These are phyloP conservation scores for Plenodomus biglobosus DNA, from an alignment of 2,329 filamentous ascomycete species.

Conservation along the genomic window DNA sequence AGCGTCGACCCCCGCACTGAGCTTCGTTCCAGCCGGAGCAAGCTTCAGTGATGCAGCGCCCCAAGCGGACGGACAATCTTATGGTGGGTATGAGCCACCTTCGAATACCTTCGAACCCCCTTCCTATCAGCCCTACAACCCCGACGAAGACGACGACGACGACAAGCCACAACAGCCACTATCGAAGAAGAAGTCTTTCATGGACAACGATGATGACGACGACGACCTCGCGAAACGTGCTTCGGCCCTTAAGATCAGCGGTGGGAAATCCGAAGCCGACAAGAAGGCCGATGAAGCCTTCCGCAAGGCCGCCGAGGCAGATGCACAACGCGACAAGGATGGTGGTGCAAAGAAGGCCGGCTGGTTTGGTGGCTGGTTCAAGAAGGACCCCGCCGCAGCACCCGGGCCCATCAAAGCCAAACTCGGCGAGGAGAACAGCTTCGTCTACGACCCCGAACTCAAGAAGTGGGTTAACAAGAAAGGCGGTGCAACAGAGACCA, in stretches of 20 bases:
- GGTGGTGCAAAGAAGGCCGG: constrained; percentile 62
- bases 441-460: constrained; percentile 92
- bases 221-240: constrained; percentile 60
- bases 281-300: constrained; percentile 83
- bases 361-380: constrained; percentile 85
- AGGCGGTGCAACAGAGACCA: constrained; percentile 62
- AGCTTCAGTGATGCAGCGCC: constrained; percentile 26
- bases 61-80: constrained; percentile 12
- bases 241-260: constrained; percentile 50
- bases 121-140: constrained; percentile 52
- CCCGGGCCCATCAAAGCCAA: constrained; percentile 82
- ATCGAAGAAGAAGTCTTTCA: constrained; percentile 70
- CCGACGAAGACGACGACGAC: constrained; percentile 55
- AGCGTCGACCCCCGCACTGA: constrained; percentile 24
- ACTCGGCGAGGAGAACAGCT: constrained; percentile 87
- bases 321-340: constrained; percentile 60
- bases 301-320: constrained; percentile 74
- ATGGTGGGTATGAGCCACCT: constrained; percentile 39
- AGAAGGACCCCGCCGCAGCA: constrained; percentile 66
- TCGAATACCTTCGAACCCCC: constrained; percentile 32
- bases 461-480: constrained; percentile 99
- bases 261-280: constrained; percentile 53
- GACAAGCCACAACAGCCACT: constrained; percentile 49
- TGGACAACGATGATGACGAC: constrained; percentile 76
- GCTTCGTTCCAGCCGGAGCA: constrained; percentile 29